Evolutionary conservation across 1,139 yeast species (phyloP), one percentile per base, ranked within the genome.

Genomic region (Geotrichum europaeum): DNA sequence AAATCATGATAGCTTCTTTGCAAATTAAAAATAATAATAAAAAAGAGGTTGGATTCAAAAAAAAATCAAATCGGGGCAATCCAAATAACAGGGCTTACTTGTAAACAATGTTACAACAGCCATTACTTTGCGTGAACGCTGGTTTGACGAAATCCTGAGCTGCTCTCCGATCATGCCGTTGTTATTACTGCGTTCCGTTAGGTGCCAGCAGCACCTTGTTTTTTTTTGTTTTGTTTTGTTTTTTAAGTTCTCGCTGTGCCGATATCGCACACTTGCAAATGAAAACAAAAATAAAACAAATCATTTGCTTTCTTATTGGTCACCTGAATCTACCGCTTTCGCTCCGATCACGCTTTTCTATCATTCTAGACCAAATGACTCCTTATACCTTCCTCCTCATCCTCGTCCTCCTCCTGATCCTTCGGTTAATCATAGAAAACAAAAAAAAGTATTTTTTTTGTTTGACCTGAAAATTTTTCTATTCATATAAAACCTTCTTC

Each of bases 281-380:
- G 28, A 45, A 18, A 32, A 20, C 25, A 25, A 4, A 13, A 40
- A 2, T 2, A 25, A 40, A 30, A n/a, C 20, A 28, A 56, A 43
- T 52, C 43, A 36, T 7, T 12, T 30, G 20, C 9, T 24, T 30
- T 40, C 15, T 58, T 18, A 58, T 58, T 58, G 60, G 60, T 15
- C 32, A 10, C 13, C 1, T 28, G 12, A 9, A 9, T 4, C 9
- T 4, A 18, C 60, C 57, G 60, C 20, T 50, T 15, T 43, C 60
- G 60, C 60, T 28, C 51, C 60, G 60, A 24, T 53, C 28, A 5
- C 60, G 60, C 60, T 20, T 13, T 6, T 22, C 18, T 24, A 49
- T 13, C 40, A 49, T 58, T 18, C n/a, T 18, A 9, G 18, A 22
- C 22, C 22, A 40, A 40, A 40, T 40, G 18, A 40, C 47, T 40